Conservation (phyloP, 2,329 filamentous ascomycete species). For the Parascedosporium putredinis region DNA sequence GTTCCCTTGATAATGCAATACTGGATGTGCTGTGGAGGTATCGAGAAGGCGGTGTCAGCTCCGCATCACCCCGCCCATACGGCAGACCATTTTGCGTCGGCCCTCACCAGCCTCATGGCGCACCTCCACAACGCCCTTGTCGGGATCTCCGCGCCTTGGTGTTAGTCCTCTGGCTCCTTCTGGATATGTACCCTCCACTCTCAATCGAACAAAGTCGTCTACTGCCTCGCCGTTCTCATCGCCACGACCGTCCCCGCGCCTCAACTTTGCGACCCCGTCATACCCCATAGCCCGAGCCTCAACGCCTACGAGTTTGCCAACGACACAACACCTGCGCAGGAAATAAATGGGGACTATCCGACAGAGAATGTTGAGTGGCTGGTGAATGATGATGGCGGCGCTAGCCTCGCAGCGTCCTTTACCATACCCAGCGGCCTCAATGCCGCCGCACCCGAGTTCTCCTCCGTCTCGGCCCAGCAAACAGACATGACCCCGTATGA, state of each 20-base stretch:
- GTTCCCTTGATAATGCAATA: constrained; percentile 77
- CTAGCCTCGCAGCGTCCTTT: constrained; percentile 67
- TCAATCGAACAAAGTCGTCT: constrained; percentile 63
- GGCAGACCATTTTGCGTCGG: constrained; percentile 80
- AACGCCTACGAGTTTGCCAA: constrained; percentile 92
- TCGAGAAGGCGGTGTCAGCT: constrained; percentile 53
- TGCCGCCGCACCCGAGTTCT: constrained; percentile 71
- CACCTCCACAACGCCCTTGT: constrained; percentile 67
- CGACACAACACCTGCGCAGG: constrained; percentile 68
- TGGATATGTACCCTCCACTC: constrained; percentile 69
- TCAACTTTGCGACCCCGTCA: constrained; percentile 83
- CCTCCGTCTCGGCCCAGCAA: constrained; percentile 46
- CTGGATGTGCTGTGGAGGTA: constrained; percentile 85
- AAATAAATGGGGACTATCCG: constrained; percentile 84
- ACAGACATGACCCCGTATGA: constrained; percentile 96
- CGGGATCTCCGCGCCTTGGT: constrained; percentile 70
- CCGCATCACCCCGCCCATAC: constrained; percentile 74
- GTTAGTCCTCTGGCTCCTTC: constrained; percentile 78
- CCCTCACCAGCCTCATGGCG: constrained; percentile 93
- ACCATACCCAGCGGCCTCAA: constrained; percentile 63
- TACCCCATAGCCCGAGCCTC: constrained; percentile 86
- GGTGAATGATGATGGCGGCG: constrained; percentile 69
- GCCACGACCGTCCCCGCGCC: constrained; percentile 80
- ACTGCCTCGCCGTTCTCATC: constrained; percentile 87
- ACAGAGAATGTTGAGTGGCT: constrained; percentile 96